phyloP scores from a whole-genome alignment of 148 eudicot genomes.

The Amaranthus cruentus region DNA sequence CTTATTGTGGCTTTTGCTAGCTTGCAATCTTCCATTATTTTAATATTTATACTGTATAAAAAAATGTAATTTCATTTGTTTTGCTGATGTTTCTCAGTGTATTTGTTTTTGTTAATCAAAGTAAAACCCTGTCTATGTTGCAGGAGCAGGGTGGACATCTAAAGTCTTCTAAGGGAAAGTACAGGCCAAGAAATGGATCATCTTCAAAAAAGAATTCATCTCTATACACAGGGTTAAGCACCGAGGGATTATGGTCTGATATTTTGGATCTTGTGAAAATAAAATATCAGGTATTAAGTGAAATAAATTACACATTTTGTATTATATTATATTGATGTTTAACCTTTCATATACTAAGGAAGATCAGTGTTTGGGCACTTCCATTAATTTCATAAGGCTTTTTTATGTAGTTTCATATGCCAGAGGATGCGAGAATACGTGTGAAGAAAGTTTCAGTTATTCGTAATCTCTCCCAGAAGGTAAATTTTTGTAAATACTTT shows the following conservation, averaged over 20 bases:
- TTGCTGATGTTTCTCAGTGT: background rate
- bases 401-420: constrained; percentile 67
- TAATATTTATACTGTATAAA: too few relatives aligned
- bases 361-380: background rate
- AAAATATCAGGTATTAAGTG: constrained; percentile 76
- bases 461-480: constrained; percentile 92
- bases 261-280: constrained; percentile 69
- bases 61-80: background rate
- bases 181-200: constrained; percentile 43
- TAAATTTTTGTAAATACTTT: constrained; percentile 19
- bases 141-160: constrained; percentile 54
- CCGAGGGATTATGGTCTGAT: constrained; percentile 85
- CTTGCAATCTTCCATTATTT: too few relatives aligned
- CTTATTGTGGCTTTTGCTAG: too few relatives aligned
- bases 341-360: background rate
- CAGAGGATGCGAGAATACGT: constrained; percentile 60
- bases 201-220: constrained; percentile 39
- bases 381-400: background rate
- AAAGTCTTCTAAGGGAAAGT: constrained; percentile 51
- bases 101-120: background rate
- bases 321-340: background rate
- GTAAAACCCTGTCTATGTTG: background rate
- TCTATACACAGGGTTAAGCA: constrained; percentile 37
- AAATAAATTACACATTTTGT: background rate
- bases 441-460: constrained; percentile 89